Conservation (phyloP, 148 eudicot genomes). For the Chenopodium quinoa region DNA sequence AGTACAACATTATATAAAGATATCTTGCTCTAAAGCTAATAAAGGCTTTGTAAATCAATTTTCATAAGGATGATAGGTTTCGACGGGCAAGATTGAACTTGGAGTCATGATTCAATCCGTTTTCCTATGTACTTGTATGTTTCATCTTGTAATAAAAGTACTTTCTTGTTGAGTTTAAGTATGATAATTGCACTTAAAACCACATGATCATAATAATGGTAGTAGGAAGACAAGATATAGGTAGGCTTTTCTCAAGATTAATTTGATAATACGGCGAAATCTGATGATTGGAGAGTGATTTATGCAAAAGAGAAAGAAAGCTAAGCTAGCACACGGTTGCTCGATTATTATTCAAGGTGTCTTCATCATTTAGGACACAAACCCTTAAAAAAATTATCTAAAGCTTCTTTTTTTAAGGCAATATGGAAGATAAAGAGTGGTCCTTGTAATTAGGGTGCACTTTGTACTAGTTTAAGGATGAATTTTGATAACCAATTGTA, state of each 20-base stretch:
- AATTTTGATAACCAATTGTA: background rate
- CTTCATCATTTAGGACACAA: constrained; percentile 25
- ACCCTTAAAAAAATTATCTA: background rate
- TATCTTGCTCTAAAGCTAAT: constrained; percentile 3
- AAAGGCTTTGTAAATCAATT: no score
- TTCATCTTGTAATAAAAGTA: constrained; percentile 19
- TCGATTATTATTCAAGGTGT: constrained; percentile 21
- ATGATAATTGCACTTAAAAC: constrained; percentile 17
- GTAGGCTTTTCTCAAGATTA: background rate
- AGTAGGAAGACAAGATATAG: constrained; percentile 9
- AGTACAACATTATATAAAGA: constrained; percentile 1
- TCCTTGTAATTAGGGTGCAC: background rate
- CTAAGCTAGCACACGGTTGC: constrained; percentile 22
- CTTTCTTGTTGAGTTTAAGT: constrained; percentile 9
- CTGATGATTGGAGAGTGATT: constrained; percentile 32
- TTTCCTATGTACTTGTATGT: constrained; percentile 25
- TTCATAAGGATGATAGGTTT: background rate
- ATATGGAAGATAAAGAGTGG: constrained; percentile 19
- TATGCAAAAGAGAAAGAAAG: constrained; percentile 11
- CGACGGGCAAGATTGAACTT: constrained; percentile 5
- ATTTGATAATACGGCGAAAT: constrained; percentile 7
- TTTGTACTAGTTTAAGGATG: constrained; percentile 21
- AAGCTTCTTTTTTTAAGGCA: constrained; percentile 8
- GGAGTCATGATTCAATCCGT: constrained; percentile 21
- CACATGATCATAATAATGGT: constrained; percentile 18